Base-by-base conservation (phyloP, 495 filamentous ascomycete genomes). In the Neohortaea acidophila region DNA sequence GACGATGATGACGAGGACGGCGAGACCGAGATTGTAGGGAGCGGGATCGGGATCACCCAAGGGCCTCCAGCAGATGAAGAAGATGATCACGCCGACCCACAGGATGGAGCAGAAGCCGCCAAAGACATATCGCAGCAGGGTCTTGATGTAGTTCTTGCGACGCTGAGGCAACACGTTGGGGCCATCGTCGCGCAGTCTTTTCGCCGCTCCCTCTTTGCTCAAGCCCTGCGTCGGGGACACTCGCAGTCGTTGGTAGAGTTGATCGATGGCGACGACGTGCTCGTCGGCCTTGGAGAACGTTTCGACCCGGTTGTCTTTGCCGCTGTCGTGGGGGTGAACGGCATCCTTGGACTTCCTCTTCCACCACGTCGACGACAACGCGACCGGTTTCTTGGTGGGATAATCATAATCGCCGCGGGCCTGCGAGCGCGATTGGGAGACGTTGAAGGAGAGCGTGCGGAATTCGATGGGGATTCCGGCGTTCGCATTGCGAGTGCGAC, bases 31-130 rank as follows among this genome's bases (percentile, higher is more conserved):
- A 39, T 59, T 61, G 33, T 52, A 47, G 6, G 48, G 14, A 4
- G 48, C 39, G 0, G 58, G 58, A 12, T 43, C 18, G 3, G 56
- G 56, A 21, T 53, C 39, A 21, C 58, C 51, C 24, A 61, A 53
- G n/a, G 58, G 58, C 11, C 38, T 38, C 56, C 58, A 61, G 39
- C 50, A 54, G 38, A 61, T 34, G 47, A 61, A 61, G 46, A 61
- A 56, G 41, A 61, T 42, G 35, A 61, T 47, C 18, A 54, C 53
- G 21, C 51, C 58, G 27, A 58, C 35, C 48, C 53, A 56, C 15
- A 61, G 51, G 18, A 61, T 51, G 3, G 58, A 56, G 34, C 58
- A 56, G 43, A 61, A 61, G 25, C 58, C 58, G 20, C 55, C 55
- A 44, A 61, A 61, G 39, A 61, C 13, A 32, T 61, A 61, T 13